Evolutionary conservation across 192 early-diverging fungal species (phyloP).

Genomic region (Borealophlyctis nickersoniae): DNA sequence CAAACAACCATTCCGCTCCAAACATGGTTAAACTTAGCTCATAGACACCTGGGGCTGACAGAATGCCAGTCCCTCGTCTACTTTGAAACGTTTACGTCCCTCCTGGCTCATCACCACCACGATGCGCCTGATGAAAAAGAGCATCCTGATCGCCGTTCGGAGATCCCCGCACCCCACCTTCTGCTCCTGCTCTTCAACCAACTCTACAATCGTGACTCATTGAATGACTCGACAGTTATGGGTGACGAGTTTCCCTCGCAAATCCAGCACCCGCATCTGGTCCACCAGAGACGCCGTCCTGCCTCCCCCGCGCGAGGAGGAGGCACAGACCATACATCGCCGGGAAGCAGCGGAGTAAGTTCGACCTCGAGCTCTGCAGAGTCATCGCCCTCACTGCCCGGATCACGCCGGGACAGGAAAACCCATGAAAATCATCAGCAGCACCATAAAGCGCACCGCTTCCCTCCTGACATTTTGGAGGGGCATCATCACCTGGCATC

Average conservation of each 20-base stretch:
- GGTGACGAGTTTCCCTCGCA: neutral
- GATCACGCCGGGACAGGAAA: no score
- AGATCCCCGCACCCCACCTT: neutral
- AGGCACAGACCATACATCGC: neutral
- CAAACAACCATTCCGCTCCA: neutral
- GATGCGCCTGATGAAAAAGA: no score
- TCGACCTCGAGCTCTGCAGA: neutral
- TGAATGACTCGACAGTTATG: neutral
- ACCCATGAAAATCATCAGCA: no score
- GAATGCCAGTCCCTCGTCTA: no score
- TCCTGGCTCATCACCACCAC: no score
- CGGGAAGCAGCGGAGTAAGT: no score
- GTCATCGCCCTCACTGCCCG: neutral
- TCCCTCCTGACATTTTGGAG: no score
- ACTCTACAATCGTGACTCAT: neutral
- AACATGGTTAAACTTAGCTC: neutral
- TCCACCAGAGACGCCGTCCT: neutral
- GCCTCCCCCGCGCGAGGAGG: neutral
- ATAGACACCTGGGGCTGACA: no score
- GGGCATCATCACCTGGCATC: no score
- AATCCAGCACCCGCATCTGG: neutral
- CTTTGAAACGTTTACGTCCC: no score
- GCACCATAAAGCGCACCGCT: no score
- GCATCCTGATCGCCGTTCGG: no score
- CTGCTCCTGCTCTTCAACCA: conserved; percentile 2